phyloP scores from a whole-genome alignment of 1,284 basidiomycete species.

The Ceratobasidium sp. region DNA sequence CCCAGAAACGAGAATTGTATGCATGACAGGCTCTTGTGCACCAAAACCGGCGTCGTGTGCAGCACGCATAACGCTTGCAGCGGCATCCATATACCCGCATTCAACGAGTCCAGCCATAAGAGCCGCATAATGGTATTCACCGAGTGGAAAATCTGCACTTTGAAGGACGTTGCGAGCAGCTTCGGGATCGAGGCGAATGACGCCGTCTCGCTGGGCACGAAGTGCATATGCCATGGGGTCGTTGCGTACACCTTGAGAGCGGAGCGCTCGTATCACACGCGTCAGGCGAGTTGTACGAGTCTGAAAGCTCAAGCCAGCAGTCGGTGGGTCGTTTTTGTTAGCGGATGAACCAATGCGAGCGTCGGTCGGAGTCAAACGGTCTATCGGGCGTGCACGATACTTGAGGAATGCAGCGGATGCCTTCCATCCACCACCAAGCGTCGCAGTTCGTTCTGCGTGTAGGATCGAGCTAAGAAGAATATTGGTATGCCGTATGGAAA shows the following conservation, averaged over 20 bases:
- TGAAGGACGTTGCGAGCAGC: constrained; percentile 17
- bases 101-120: constrained; percentile 32
- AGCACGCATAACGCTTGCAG: constrained; percentile 13
- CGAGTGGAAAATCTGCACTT: constrained; percentile 17
- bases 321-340: constrained; percentile 4
- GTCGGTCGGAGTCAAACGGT: constrained; percentile 7
- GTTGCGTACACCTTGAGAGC: constrained; percentile 30
- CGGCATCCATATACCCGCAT: constrained; percentile 34
- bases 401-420: constrained; percentile 35
- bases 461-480: constrained; percentile 26
- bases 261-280: constrained; percentile 7
- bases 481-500: constrained; percentile 35
- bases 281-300: neutral
- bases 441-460: constrained; percentile 1
- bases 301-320: constrained; percentile 5
- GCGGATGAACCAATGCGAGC: constrained; percentile 7
- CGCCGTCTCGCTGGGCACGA: constrained; percentile 29
- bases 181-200: constrained; percentile 28
- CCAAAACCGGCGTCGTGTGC: constrained; percentile 17
- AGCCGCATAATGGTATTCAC: constrained; percentile 29
- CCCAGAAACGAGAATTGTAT: constrained; percentile 38
- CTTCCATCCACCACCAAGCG: constrained; percentile 27
- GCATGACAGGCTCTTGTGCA: constrained; percentile 8
- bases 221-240: constrained; percentile 28
- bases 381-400: constrained; percentile 1